Evolutionary conservation across 1,139 yeast genomes (phyloP).

Genomic region (Candida sp.): DNA sequence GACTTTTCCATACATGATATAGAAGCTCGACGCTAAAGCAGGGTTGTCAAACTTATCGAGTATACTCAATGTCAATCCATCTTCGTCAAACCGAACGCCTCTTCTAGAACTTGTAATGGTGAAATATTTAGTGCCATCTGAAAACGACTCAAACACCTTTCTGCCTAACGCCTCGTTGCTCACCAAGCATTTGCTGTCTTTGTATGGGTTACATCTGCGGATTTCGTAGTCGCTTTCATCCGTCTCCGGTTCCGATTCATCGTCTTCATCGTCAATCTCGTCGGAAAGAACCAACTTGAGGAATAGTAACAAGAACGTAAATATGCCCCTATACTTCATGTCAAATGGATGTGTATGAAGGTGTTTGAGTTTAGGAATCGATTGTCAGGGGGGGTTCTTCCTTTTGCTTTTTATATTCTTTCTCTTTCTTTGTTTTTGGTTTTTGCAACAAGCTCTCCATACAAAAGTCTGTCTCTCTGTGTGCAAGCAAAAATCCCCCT

Average conservation of each 20-base stretch:
- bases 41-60: slow-evolving; percentile 42
- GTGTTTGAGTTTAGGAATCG: not conserved
- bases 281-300: not conserved
- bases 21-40: slow-evolving; percentile 35
- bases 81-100: slow-evolving; percentile 14
- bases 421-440: not conserved
- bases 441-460: slow-evolving; percentile 4
- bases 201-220: slow-evolving; percentile 28
- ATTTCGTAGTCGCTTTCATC: slow-evolving; percentile 12
- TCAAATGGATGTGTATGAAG: not conserved
- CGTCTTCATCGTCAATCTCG: not conserved
- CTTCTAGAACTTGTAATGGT: slow-evolving; percentile 13
- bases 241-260: not conserved
- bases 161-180: slow-evolving; percentile 24
- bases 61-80: slow-evolving; percentile 24
- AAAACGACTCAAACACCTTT: slow-evolving; percentile 19
- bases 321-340: not conserved
- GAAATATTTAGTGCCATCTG: slow-evolving; percentile 14
- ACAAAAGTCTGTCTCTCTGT: not conserved
- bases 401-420: not conserved
- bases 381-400: not conserved
- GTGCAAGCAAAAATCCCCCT: not conserved
- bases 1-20: slow-evolving; percentile 45
- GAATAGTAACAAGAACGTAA: slow-evolving; percentile 1
- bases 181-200: slow-evolving; percentile 25